phyloP scores from a whole-genome alignment of 73 alveolate species.

The Stentor coeruleus region DNA sequence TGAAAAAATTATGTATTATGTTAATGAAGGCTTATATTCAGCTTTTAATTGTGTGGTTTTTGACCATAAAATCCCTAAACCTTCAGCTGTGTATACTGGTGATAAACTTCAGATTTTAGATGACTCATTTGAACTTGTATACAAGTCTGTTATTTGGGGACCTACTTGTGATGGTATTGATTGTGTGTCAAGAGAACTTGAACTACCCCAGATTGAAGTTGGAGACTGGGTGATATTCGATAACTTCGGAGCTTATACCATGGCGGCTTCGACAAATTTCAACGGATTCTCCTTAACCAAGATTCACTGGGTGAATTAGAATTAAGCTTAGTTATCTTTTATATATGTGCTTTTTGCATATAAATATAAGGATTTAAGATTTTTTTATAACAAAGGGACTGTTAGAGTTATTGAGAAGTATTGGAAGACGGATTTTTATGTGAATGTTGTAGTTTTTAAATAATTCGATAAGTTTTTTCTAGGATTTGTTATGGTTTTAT shows the following conservation, averaged over 20 bases:
- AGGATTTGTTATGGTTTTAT: too few species aligned
- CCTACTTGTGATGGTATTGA: constrained; percentile 33
- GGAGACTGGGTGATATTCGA: constrained; percentile 30
- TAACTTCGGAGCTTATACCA: constrained; percentile 29
- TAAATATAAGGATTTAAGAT: too few species aligned
- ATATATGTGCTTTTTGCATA: too few species aligned
- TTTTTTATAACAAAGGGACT: too few species aligned
- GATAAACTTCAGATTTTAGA: background rate
- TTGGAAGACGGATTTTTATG: too few species aligned
- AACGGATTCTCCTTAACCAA: constrained; percentile 20
- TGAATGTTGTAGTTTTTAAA: too few species aligned
- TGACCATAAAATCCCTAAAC: background rate
- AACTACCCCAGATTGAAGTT: constrained; percentile 23
- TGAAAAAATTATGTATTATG: constrained; percentile 16
- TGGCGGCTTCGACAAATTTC: constrained; percentile 15
- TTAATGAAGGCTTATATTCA: constrained; percentile 11
- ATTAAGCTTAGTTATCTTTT: too few species aligned
- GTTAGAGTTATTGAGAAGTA: too few species aligned
- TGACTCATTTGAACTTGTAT: background rate
- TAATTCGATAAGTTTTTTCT: too few species aligned
- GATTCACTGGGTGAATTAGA: constrained; percentile 6
- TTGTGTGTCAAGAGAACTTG: background rate
- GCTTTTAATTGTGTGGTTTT: background rate
- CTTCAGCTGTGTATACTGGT: background rate
- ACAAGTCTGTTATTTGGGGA: constrained; percentile 28